A percentile compares a stretch with the other conserved stretches of the same genome.
Conservation (phyloP, 192 early-diverging fungal species). For the Entrophospora sp. region DNA sequence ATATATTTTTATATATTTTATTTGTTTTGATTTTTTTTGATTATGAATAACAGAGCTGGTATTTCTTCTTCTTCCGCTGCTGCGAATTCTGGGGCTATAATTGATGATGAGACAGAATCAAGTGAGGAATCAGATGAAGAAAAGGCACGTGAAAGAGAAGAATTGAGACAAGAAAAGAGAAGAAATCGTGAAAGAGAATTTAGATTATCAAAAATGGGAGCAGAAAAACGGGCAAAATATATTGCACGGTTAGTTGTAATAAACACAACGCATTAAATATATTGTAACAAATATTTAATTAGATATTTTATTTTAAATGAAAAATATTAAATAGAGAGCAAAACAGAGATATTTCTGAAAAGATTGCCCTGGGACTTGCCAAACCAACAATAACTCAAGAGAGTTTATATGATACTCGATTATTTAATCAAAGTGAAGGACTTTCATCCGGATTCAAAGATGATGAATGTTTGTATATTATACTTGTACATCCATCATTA, state of each 20-base stretch:
- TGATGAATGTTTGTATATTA: slow-evolving; percentile 73
- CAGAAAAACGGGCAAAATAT: slow-evolving; percentile 75
- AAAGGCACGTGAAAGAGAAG: slow-evolving; percentile 72
- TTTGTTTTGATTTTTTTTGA: neutral
- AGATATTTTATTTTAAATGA: neutral
- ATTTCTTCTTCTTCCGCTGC: slow-evolving; percentile 22
- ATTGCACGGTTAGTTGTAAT: slow-evolving; percentile 41
- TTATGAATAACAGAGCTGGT: slow-evolving; percentile 25
- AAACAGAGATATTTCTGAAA: slow-evolving; percentile 96
- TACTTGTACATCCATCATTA: too few relatives aligned
- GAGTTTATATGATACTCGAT: slow-evolving; percentile 85
- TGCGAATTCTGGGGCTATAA: too few relatives aligned
- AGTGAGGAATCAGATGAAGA: slow-evolving; percentile 50
- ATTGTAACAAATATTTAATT: neutral
- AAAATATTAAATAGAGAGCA: slow-evolving; percentile 40
- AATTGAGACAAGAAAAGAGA: slow-evolving; percentile 71
- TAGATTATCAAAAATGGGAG: slow-evolving; percentile 82
- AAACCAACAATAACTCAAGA: slow-evolving; percentile 85
- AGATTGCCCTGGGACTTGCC: slow-evolving; percentile 93
- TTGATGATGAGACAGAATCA: slow-evolving; percentile 31
- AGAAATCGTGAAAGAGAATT: slow-evolving; percentile 80
- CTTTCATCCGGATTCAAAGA: slow-evolving; percentile 80
- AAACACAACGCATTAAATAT: neutral
- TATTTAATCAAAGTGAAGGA: slow-evolving; percentile 89
- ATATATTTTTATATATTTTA: slow-evolving; percentile 3